Base-by-base conservation (phyloP, 805 yeast genomes). In the Debaryomyces tyrocola region DNA sequence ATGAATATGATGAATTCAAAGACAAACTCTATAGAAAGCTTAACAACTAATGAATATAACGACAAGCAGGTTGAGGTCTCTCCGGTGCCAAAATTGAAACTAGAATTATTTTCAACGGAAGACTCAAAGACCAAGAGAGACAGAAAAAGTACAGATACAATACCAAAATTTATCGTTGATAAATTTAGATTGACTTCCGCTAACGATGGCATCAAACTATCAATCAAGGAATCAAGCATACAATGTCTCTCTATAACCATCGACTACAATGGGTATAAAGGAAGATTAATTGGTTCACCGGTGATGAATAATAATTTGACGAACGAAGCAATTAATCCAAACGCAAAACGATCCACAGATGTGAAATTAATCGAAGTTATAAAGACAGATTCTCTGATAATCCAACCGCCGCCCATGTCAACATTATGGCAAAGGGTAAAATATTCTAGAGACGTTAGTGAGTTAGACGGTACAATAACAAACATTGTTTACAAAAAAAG, bases 401-500 rank as follows among this genome's bases (percentile, higher is more conserved):
- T 15, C 11, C 20, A 15, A 14, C 31, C 42, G 6, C 35, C 43
- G 1, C 43, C 51, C 14, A 33, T 41, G n/a, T 41, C 44, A 6
- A 39, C 46, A 4, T 39, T 44, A 4, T 39, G 42, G 15, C 51
- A 48, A 34, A 44, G 60, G 43, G 38, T 43, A 3, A 54, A 48
- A 29, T 53, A 47, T 37, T 34, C 44, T 15, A 49, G 59, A 37
- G 47, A 48, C n/a, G 42, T 58, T 24, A 40, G 38, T 12, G 41
- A 10, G 7, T 21, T 53, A 12, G 43, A 50, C 6, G 48, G 49
- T 8, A 42, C 59, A 3, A 56, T 63, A n/a, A 35, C 55, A n/a
- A 54, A 53, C 51, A 52, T 65, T 11, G 51, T 51, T 8, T 65
- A 65, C 51, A 55, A 56, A 37, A 52, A 53, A 15, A 56, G 60